A percentile compares a stretch with the other conserved stretches of the same genome.
Evolutionary conservation across 2,329 filamentous ascomycete species (phyloP).

Genomic region (Lasiodiplodia theobromae): DNA sequence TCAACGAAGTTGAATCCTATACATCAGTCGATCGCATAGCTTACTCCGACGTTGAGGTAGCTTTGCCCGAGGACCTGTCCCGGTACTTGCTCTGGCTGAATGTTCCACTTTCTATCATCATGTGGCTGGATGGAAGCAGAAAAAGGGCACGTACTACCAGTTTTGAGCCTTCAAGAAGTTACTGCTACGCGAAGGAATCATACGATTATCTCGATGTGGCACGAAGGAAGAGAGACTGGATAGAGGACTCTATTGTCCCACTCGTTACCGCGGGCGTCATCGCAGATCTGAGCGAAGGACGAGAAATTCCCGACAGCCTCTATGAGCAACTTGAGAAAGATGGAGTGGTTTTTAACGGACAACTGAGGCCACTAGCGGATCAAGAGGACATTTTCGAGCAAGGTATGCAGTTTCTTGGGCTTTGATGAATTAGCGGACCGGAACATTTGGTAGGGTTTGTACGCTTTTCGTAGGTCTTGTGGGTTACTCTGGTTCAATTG

Average conservation of each 20-base stretch:
- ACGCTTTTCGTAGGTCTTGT: too few relatives aligned
- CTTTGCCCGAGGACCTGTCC: background rate
- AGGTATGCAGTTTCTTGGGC: too few relatives aligned
- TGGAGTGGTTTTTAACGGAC: background rate
- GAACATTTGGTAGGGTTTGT: too few relatives aligned
- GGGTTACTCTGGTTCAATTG: too few relatives aligned
- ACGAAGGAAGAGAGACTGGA: background rate
- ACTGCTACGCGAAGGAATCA: too few relatives aligned
- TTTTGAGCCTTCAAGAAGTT: too few relatives aligned
- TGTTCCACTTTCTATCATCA: background rate
- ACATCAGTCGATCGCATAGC: rapidly evolving
- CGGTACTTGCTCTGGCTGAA: background rate
- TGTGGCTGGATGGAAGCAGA: background rate
- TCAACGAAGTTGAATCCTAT: background rate
- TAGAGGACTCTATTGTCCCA: background rate
- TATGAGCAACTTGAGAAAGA: background rate
- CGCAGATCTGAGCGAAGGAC: background rate
- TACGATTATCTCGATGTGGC: background rate
- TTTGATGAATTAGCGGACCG: too few relatives aligned
- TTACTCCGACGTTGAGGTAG: background rate
- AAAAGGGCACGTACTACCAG: background rate
- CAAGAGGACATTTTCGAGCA: background rate
- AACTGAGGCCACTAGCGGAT: background rate
- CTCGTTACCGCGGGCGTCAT: background rate
- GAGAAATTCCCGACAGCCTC: background rate